Evolutionary conservation across 495 filamentous ascomycete genomes (phyloP).

Genomic region (Sordaria brevicollis): DNA sequence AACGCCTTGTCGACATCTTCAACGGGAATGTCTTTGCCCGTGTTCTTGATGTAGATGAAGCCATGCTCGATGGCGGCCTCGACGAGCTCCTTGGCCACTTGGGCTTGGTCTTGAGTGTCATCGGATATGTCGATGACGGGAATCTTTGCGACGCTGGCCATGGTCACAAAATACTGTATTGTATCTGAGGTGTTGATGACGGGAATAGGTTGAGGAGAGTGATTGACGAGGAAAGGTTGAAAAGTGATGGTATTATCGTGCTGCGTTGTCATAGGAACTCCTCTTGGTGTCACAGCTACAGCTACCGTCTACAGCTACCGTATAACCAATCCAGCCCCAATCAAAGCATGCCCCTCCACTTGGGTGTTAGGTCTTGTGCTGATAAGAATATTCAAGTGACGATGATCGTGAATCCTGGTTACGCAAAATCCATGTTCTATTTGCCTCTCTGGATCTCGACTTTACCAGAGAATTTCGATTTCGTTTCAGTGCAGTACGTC

Average conservation of each 20-base stretch:
- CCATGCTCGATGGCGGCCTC: conserved; percentile 72
- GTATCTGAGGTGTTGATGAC: neutral
- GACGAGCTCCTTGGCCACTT: conserved; percentile 61
- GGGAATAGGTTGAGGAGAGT: neutral
- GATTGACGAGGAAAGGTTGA: neutral
- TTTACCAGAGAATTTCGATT: neutral
- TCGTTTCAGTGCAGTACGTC: neutral
- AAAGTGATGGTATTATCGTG: neutral
- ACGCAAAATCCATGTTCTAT: neutral
- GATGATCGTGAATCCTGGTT: neutral
- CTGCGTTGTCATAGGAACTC: neutral
- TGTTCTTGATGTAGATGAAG: conserved; percentile 76
- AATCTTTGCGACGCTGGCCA: conserved; percentile 47
- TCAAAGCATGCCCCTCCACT: neutral
- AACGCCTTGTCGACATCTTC: conserved; percentile 65
- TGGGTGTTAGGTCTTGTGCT: neutral
- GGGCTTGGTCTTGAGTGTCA: conserved; percentile 27
- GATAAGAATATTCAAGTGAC: neutral
- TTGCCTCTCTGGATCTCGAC: neutral
- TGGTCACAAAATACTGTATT: too few species aligned
- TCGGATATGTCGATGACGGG: conserved; percentile 73
- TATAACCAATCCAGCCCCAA: neutral
- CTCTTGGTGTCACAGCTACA: neutral
- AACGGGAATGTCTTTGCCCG: conserved; percentile 52
- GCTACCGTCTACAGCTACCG: too few species aligned